Base-by-base conservation (phyloP, 1,139 yeast species). In the Geotrichum fermentans region DNA sequence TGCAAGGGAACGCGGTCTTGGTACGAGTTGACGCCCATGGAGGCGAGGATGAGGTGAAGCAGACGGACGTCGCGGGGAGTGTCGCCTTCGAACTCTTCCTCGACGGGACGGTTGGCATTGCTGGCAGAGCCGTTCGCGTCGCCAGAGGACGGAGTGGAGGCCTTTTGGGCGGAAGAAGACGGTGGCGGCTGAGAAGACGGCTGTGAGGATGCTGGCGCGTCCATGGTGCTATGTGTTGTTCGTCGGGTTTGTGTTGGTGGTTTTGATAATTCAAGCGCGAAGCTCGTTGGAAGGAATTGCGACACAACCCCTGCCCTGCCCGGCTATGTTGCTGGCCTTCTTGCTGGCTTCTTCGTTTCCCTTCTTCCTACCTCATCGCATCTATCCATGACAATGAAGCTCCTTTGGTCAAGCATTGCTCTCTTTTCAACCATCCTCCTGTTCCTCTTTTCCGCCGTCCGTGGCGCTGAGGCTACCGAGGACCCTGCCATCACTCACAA, bases 1-100 rank as follows among this genome's bases (percentile, higher is more conserved):
- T 90, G 97, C 36, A 92, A 69, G 0, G 97, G 97, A 2, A 92
- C 97, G 54, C 89, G 94, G 63, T 90, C 97, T 63, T 92, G 96
- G 66, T 90, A 92, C 55, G 86, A 82, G 52, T 86, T 88, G 32
- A 92, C 87, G 1, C 95, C 92, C 70, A 92, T 95, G 0, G 97
- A 85, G 14, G 97, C 97, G 61, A 92, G 79, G 48, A 92, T 84
- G 64, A 92, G 73, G 64, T 92, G 97, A 50, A 92, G 71, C 55
- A 94, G 75, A 54, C 97, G 76, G 40, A 92, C 97, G 64, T 94
- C 99, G 56, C 97, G 72, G 1, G 98, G 98, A 16, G 71, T 66
- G 8, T 63, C 65, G 6, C 59, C 45, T 16, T 48, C 51, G 22
- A 51, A 51, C 26, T 47, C 51, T 22, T 39, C 36, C 16, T 49